Base-by-base conservation (phyloP, 2,329 filamentous ascomycete species). In the Waltergamsia citrina region DNA sequence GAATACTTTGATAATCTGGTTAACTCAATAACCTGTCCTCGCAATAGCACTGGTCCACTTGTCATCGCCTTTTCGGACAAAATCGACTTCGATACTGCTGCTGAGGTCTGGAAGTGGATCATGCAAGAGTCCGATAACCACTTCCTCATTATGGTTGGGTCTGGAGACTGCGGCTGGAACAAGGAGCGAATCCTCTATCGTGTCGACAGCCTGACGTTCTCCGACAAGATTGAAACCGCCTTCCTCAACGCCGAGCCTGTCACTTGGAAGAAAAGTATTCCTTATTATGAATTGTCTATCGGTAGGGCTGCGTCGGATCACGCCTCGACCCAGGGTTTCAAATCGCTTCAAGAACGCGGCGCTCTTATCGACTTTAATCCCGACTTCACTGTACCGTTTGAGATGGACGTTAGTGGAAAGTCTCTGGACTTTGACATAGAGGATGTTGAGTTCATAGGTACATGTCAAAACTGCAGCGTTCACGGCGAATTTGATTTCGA, bases 131-230 rank as follows among this genome's bases (percentile, higher is more conserved):
- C 12, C 5, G 7, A 21, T 24, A n/a, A 27, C 32, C 14, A 27
- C 22, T 34, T 34, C 32, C n/a, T 34, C 22, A 15, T 34, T 14
- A 34, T 34, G 32, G 24, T 20, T 17, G 32, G 32, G 2, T 15
- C 16, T 15, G 32, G 32, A 17, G 32, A 34, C 24, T 34, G 32
- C 23, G 15, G 15, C 8, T 34, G 32, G 32, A 34, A 34, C 32
- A 19, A n/a, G 14, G 32, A 34, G 5, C 32, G 32, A 8, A 11
- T 34, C 10, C 22, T 34, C n/a, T 34, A 26, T 17, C 15, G 14
- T 8, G 32, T 34, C 10, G n/a, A 27, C 4, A 14, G 16, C 4
- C 12, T 34, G 12, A 17, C 10, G 16, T 26, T 19, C 20, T 6
- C 12, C 12, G 14, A 14, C 15, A 16, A 34, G 14, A 20, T 11